Conservation (phyloP, 305 asterid genomes). For the Euphrasia arctica region DNA sequence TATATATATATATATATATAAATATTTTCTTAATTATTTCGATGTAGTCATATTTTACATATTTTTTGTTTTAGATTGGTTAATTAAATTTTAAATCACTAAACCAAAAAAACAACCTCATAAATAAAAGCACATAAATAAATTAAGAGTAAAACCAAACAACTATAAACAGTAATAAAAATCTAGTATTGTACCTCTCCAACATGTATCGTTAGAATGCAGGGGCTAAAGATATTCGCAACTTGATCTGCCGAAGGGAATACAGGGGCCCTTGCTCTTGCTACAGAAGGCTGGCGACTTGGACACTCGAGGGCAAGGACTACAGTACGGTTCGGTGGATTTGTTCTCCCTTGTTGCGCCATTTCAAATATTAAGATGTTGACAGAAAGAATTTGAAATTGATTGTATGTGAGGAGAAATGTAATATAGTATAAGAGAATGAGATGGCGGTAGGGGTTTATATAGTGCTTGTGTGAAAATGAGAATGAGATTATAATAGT, state of each 20-base stretch:
- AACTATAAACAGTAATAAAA: too few species aligned
- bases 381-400: background rate
- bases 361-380: background rate
- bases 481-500: too few species aligned
- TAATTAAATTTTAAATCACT: too few species aligned
- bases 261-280: background rate
- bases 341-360: background rate
- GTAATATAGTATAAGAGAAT: background rate
- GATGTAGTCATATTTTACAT: too few species aligned
- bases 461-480: background rate
- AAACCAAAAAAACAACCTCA: too few species aligned
- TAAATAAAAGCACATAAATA: too few species aligned
- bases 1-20: too few species aligned
- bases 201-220: background rate
- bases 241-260: background rate
- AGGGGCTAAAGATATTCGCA: background rate
- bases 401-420: background rate
- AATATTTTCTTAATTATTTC: too few species aligned
- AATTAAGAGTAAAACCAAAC: too few species aligned
- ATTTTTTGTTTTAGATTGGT: too few species aligned
- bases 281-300: background rate
- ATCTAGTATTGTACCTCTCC: background rate
- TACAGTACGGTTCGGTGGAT: background rate
- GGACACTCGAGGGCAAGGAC: conserved; percentile 5
- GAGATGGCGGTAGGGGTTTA: background rate